Base-by-base conservation (phyloP, 352 stramenopile genomes). In the Peronospora destructor region DNA sequence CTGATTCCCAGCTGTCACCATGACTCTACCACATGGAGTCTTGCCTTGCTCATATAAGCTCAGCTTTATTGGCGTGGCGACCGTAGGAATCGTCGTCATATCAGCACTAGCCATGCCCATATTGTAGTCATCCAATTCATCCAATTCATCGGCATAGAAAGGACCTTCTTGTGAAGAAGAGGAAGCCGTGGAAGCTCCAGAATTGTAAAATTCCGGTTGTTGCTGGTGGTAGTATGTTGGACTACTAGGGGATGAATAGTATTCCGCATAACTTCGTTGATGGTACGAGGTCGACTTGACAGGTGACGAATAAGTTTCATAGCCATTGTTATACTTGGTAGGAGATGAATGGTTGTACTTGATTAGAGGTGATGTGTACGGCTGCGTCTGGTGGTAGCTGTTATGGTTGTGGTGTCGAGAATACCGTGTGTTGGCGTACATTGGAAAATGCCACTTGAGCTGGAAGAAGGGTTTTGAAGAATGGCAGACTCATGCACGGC, bases 31-130 rank as follows among this genome's bases (percentile, higher is more conserved):
- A 2, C 75, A 87, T 32, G 81, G 81, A 60, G 73, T 92, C 67
- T 88, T 88, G 47, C 74, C 76, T 19, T 64, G 56, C 53, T 92
- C 81, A 56, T 86, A 92, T n/a, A 66, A 68, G 14, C 76, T 86
- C 38, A 92, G 64, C 45, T 66, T 72, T 0, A 81, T 57, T 3
- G 81, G 74, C 28, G 81, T 92, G 2, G 78, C 76, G 4, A 90
- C 75, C 0, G 75, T 90, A 1, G 81, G 81, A 25, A 92, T 66
- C 1, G 81, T 92, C 3, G 77, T 85, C 71, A 88, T 87, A 3
- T 87, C 80, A 0, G 76, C 65, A 45, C 73, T 71, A 2, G 66
- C 76, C 29, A 70, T 30, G 19, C 61, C 61, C 61, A 70, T 70
- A 5, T 51, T 73, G 55, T 80, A 83, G 41, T 85, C 73, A 17